Conservation (phyloP, 2,329 filamentous ascomycete species). For the Ustulina deusta region DNA sequence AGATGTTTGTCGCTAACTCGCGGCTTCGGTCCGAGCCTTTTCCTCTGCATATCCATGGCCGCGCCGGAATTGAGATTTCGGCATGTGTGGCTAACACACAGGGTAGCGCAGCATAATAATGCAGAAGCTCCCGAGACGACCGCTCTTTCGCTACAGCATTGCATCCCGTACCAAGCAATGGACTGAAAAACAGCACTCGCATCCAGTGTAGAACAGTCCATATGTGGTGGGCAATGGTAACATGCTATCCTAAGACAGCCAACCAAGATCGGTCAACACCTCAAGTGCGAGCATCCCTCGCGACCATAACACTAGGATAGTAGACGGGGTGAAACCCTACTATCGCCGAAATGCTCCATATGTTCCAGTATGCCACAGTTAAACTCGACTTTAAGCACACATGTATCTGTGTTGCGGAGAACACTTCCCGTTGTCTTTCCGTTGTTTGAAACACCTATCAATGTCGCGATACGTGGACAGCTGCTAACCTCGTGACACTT, state of each 20-base stretch:
- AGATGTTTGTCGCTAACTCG: not conserved
- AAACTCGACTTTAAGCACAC: no score
- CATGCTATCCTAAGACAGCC: conserved; percentile 13
- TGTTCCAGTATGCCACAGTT: no score
- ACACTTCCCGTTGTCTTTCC: not conserved
- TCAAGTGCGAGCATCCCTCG: conserved; percentile 1
- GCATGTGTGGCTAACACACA: not conserved
- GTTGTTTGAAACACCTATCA: not conserved
- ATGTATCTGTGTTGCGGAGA: not conserved
- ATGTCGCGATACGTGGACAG: not conserved
- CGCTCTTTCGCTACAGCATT: not conserved
- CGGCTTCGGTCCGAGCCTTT: conserved; percentile 31
- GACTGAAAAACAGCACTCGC: not conserved
- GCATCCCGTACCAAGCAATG: not conserved
- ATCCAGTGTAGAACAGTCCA: not conserved
- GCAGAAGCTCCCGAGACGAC: not conserved
- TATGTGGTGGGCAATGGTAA: conserved; percentile 7
- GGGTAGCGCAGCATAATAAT: conserved; percentile 7
- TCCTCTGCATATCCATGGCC: not conserved
- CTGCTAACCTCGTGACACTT: not conserved
- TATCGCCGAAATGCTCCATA: not conserved
- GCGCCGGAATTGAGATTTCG: not conserved
- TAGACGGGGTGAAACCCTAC: not conserved
- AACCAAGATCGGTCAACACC: conserved; percentile 28
- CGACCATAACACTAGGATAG: not conserved